phyloP scores from a whole-genome alignment of 78 protist species.

The Diacronema lutheri region DNA sequence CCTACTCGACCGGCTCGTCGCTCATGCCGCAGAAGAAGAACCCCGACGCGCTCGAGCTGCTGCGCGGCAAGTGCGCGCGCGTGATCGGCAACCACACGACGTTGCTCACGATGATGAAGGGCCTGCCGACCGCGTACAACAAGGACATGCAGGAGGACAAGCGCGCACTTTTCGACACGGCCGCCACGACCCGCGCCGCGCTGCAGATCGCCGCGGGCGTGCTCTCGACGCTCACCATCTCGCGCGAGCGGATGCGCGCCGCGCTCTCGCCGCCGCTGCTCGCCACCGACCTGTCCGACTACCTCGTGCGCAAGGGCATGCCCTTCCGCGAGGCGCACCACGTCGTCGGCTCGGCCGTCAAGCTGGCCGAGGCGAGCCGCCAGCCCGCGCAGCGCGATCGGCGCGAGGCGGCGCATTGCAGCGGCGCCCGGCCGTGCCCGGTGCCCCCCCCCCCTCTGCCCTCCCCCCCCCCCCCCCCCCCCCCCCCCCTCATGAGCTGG shows the following conservation, averaged over 20 bases:
- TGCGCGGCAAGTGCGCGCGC: conserved; percentile 66
- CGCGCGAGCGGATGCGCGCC: conserved; percentile 5
- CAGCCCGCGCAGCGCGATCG: no score
- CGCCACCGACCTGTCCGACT: conserved; percentile 73
- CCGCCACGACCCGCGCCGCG: conserved; percentile 32
- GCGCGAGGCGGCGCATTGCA: no score
- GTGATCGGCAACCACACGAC: conserved; percentile 28
- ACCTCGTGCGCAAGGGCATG: conserved; percentile 67
- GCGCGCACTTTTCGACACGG: conserved; percentile 56
- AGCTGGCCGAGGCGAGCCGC: conserved; percentile 33
- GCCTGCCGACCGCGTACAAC: conserved; percentile 75
- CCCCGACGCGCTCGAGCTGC: conserved; percentile 72
- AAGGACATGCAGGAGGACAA: conserved; percentile 74
- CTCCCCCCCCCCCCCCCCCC: no score
- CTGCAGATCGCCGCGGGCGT: conserved; percentile 59
- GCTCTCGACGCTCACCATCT: conserved; percentile 35
- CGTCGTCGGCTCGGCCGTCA: conserved; percentile 46
- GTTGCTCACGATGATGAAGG: conserved; percentile 43
- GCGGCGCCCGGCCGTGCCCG: no score
- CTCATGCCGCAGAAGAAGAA: conserved; percentile 85
- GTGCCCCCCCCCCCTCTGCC: no score
- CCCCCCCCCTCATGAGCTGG: no score
- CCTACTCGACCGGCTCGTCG: conserved; percentile 56
- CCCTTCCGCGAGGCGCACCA: conserved; percentile 73
- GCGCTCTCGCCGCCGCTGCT: conserved; percentile 30